A percentile compares a stretch with the other conserved stretches of the same genome.
phyloP scores from a whole-genome alignment of 1,139 yeast species.

The Magnusiomyces suaveolens region DNA sequence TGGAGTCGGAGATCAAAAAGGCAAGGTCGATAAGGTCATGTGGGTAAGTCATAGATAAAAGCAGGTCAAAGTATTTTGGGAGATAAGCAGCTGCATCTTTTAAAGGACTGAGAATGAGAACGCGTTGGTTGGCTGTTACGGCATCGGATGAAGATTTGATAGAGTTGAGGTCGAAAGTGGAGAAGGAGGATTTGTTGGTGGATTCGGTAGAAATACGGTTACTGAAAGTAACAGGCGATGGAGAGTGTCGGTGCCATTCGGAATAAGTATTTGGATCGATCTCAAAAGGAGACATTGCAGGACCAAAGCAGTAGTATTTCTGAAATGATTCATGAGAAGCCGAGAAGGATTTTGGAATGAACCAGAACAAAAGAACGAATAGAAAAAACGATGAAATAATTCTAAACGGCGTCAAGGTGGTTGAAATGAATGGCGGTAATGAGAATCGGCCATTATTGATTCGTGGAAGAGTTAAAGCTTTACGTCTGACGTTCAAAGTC shows the following conservation, averaged over 20 bases:
- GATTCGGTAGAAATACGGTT: slow-evolving; percentile 18
- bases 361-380: slow-evolving; percentile 13
- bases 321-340: slow-evolving; percentile 17
- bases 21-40: slow-evolving; percentile 76
- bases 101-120: slow-evolving; percentile 65
- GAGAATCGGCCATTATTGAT: background rate
- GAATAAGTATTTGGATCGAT: slow-evolving; percentile 23
- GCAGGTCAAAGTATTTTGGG: slow-evolving; percentile 73
- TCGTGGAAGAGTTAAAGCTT: too few relatives aligned
- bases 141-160: slow-evolving; percentile 43
- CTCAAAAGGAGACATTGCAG: slow-evolving; percentile 25
- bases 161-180: slow-evolving; percentile 39
- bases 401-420: slow-evolving; percentile 12
- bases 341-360: slow-evolving; percentile 15
- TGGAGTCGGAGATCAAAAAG: slow-evolving; percentile 70
- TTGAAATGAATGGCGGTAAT: slow-evolving; percentile 1
- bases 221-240: slow-evolving; percentile 25
- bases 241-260: slow-evolving; percentile 24
- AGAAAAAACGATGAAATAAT: slow-evolving; percentile 12
- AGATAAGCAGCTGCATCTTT: slow-evolving; percentile 74
- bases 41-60: slow-evolving; percentile 79
- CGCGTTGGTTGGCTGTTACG: slow-evolving; percentile 48
- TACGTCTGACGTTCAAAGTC: background rate
- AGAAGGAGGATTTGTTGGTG: slow-evolving; percentile 23
- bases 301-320: slow-evolving; percentile 24